Base-by-base conservation (phyloP, 345 rosid genomes). In the Hypericum perforatum region DNA sequence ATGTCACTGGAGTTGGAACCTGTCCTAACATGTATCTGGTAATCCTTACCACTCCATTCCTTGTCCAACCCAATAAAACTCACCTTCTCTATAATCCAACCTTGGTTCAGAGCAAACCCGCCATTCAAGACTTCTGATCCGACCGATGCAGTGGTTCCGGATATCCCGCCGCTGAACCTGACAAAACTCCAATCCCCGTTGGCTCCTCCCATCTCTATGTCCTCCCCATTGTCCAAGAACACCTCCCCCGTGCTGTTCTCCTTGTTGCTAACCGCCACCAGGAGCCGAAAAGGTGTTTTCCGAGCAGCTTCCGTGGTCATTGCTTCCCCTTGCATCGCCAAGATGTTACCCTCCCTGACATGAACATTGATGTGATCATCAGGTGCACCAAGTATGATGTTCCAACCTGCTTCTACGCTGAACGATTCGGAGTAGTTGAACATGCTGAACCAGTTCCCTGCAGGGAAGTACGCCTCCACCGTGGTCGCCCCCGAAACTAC, bases 261-360 rank as follows among this genome's bases (percentile, higher is more conserved):
- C 0, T 2, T 52, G 32, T 9, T n/a, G 57, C 81, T 76, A 0
- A 76, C 70, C 13, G 70, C 73, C 42, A 86, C 84, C 47, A 82
- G 36, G 5, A 86, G 71, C 54, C 72, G 55, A 46, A 72, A 86
- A 8, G 80, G 72, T 0, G 81, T 82, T 14, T 55, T 54, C 56
- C 85, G 65, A 32, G 90, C 81, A 29, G 68, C 79, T 41, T 13
- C 43, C 0, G 83, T 82, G 0, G 96, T 84, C 84, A 70, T 59
- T 8, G 76, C 94, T 29, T 72, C 87, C 16, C 79, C 78, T 75
- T 87, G 94, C 87, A 87, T 48, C 2, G 87, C 79, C 64, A 87
- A 43, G 44, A 78, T 84, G 52, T 53, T 76, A 13, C 94, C 87
- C 67, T 76, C 89, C 29, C 54, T 67, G 12, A 76, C 74, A 61